Percentiles rank a stretch among this genome's conserved stretches.
phyloP scores from a whole-genome alignment of 148 eudicot species.

The Heliamphora exappendiculata region DNA sequence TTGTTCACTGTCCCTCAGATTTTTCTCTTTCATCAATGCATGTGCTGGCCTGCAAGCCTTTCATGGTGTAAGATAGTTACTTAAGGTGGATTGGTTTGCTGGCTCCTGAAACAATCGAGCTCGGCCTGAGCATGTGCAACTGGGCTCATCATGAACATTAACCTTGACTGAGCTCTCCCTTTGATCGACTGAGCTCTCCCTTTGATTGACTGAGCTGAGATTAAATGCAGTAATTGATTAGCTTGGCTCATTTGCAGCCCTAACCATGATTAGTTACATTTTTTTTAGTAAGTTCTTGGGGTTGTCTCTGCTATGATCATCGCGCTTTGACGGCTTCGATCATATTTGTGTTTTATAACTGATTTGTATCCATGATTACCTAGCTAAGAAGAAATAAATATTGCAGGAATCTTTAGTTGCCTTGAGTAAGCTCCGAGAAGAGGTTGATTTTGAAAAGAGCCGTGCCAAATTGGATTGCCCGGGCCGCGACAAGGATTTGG shows the following conservation, averaged over 20 bases:
- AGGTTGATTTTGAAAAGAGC: slow-evolving; percentile 73
- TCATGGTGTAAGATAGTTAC: not conserved
- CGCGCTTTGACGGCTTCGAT: not conserved
- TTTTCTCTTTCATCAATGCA: slow-evolving; percentile 2
- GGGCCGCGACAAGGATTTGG: slow-evolving; percentile 63
- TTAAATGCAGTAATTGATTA: not conserved
- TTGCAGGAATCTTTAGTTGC: slow-evolving; percentile 85
- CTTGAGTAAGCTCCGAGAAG: slow-evolving; percentile 73
- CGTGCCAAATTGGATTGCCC: slow-evolving; percentile 48
- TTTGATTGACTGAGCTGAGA: not conserved
- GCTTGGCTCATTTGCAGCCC: not conserved
- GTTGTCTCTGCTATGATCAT: slow-evolving; percentile 1
- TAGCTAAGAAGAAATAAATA: not conserved
- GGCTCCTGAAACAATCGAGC: not conserved
- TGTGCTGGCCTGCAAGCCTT: not conserved
- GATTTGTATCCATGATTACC: not conserved
- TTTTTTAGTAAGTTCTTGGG: not conserved
- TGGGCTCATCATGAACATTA: not conserved
- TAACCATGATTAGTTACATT: not conserved
- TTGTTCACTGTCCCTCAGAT: not conserved
- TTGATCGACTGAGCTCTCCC: not conserved
- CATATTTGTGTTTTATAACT: not conserved
- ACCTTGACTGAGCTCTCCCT: not conserved
- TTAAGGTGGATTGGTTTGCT: not conserved
- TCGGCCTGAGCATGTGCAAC: not conserved